phyloP scores from a whole-genome alignment of 768 basidiomycete genomes.

The Suillus americanus region DNA sequence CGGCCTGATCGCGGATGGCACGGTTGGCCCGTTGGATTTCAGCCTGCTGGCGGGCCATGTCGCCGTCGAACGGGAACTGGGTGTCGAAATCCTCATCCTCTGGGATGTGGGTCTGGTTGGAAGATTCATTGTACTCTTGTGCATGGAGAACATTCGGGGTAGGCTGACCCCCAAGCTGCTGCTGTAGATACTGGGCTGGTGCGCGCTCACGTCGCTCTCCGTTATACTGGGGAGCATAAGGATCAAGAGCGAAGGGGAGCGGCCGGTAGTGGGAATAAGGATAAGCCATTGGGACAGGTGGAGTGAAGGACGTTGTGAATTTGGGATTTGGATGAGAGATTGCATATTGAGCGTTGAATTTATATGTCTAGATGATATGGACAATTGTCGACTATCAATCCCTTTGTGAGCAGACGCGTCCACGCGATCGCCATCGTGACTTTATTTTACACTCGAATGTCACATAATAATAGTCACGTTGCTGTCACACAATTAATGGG shows the following conservation, averaged over 20 bases:
- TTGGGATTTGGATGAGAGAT: background rate
- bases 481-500: background rate
- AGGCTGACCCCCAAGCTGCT: background rate
- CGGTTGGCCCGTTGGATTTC: background rate
- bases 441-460: background rate
- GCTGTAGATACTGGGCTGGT: background rate
- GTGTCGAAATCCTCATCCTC: background rate
- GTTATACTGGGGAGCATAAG: slow-evolving; percentile 26
- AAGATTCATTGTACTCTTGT: background rate
- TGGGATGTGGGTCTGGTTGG: background rate
- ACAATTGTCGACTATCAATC: background rate
- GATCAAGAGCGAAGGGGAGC: background rate
- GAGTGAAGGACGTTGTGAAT: background rate
- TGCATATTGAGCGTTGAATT: background rate
- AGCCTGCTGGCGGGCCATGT: background rate
- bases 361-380: background rate
- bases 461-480: background rate
- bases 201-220: slow-evolving; percentile 9
- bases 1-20: background rate
- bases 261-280: background rate
- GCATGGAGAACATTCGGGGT: slow-evolving; percentile 3
- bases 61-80: background rate
- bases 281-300: background rate
- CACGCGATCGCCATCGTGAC: background rate
- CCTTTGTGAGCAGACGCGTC: background rate